Percentiles rank a stretch among this genome's conserved stretches.
These are phyloP conservation scores for Macrocybe gigantea DNA, from an alignment of 768 basidiomycete species.

Conservation along the genomic window DNA sequence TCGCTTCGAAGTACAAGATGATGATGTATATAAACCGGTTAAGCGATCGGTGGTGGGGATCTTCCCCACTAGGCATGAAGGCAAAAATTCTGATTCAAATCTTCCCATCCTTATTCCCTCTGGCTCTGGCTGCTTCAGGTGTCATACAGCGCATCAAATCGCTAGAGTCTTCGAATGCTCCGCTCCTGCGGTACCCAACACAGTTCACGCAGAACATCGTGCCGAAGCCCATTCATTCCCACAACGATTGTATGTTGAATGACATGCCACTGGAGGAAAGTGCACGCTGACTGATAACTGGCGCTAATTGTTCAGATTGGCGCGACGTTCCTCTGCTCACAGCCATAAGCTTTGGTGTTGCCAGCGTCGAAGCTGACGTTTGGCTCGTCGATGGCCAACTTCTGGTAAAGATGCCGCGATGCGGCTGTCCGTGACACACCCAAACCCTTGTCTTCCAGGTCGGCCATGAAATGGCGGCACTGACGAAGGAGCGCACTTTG, in stretches of 20 bases:
- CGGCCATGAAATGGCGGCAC: constrained; percentile 38
- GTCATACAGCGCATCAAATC: constrained; percentile 10
- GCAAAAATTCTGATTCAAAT: too few species aligned
- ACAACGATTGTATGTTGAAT: constrained; percentile 42
- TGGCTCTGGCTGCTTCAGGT: constrained; percentile 6
- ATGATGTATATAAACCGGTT: too few species aligned
- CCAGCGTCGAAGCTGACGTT: constrained; percentile 51
- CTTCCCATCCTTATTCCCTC: not conserved
- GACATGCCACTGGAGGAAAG: not conserved
- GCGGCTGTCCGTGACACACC: not conserved
- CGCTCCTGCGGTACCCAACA: constrained; percentile 36
- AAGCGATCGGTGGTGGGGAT: too few species aligned
- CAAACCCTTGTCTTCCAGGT: constrained; percentile 22
- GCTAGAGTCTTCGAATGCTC: constrained; percentile 29
- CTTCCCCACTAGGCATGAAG: too few species aligned
- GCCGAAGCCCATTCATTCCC: constrained; percentile 45
- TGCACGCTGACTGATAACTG: not conserved
- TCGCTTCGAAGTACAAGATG: too few species aligned
- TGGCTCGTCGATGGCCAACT: constrained; percentile 40
- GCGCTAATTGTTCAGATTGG: constrained; percentile 31
- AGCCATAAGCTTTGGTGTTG: constrained; percentile 42
- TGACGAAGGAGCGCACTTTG: constrained; percentile 37
- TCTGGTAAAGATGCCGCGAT: constrained; percentile 22
- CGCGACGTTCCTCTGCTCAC: constrained; percentile 43
- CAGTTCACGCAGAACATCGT: constrained; percentile 42